Evolutionary conservation across 1,139 yeast species (phyloP).

Genomic region (Candida sp.): DNA sequence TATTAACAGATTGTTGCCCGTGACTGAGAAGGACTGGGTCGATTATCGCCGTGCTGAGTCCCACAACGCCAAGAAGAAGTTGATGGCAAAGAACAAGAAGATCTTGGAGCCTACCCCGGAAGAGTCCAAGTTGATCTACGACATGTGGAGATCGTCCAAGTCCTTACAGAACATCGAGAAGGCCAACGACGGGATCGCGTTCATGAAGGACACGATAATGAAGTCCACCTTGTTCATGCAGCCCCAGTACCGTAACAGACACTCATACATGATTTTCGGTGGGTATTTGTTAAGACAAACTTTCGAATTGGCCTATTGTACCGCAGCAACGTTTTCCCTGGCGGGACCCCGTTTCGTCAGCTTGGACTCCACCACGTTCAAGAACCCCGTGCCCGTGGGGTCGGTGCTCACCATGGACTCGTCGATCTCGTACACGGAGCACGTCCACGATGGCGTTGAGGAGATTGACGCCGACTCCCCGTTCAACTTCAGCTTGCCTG

Average conservation of each 20-base stretch:
- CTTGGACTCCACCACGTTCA: slow-evolving; percentile 88
- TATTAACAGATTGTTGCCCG: slow-evolving; percentile 78
- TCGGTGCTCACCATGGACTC: slow-evolving; percentile 85
- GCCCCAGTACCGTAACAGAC: slow-evolving; percentile 95
- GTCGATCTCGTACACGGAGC: slow-evolving; percentile 83
- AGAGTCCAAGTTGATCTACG: slow-evolving; percentile 77
- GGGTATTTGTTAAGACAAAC: slow-evolving; percentile 92
- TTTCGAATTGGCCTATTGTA: slow-evolving; percentile 90
- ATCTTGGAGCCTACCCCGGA: slow-evolving; percentile 71
- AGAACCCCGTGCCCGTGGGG: slow-evolving; percentile 95
- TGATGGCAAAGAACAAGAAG: slow-evolving; percentile 67
- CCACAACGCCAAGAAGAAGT: slow-evolving; percentile 83
- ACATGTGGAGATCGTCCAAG: slow-evolving; percentile 71
- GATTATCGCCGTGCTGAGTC: slow-evolving; percentile 91
- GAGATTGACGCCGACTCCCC: slow-evolving; percentile 40
- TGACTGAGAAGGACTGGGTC: slow-evolving; percentile 74
- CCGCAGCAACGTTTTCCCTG: slow-evolving; percentile 86
- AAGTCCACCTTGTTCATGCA: slow-evolving; percentile 89
- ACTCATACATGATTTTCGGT: slow-evolving; percentile 93
- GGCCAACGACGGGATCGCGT: slow-evolving; percentile 40
- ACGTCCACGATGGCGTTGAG: slow-evolving; percentile 49
- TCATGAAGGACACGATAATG: slow-evolving; percentile 74
- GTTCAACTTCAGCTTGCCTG: slow-evolving; percentile 55
- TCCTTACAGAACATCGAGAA: slow-evolving; percentile 26
- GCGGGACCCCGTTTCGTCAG: slow-evolving; percentile 89